These are phyloP conservation scores for Trametes coccinea DNA, from an alignment of 768 basidiomycete genomes.

Conservation along the genomic window DNA sequence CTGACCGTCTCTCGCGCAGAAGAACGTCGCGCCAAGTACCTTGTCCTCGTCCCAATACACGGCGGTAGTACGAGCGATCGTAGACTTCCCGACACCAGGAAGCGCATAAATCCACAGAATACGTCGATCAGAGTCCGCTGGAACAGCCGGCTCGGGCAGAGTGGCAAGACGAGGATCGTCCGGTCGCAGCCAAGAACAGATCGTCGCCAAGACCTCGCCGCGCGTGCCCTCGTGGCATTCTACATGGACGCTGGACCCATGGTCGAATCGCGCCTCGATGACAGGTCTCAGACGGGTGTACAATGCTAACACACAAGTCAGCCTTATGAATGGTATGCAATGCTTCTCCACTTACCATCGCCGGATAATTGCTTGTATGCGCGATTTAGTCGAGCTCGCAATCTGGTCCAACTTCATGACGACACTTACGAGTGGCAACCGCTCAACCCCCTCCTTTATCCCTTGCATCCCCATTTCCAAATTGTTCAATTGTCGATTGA, in stretches of 20 bases:
- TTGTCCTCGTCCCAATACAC: background rate
- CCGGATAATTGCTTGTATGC: background rate
- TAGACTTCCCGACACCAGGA: constrained; percentile 19
- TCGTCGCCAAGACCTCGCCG: background rate
- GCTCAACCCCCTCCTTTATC: background rate
- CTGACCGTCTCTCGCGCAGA: constrained; percentile 19
- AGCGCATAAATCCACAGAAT: constrained; percentile 19
- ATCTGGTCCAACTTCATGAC: no score
- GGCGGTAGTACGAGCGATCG: constrained; percentile 12
- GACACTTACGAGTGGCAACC: background rate
- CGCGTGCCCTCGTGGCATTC: background rate
- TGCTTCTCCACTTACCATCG: background rate
- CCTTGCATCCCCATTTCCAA: background rate
- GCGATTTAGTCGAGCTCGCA: no score
- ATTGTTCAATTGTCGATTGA: background rate
- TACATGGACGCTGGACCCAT: background rate
- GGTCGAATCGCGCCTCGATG: background rate
- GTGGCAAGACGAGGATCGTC: background rate
- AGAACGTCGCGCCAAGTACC: constrained; percentile 20
- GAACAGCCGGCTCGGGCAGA: background rate
- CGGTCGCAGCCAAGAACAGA: background rate
- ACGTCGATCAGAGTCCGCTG: background rate
- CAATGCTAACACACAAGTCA: background rate
- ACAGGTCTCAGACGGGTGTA: background rate
- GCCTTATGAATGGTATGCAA: background rate